Evolutionary conservation across 1,139 yeast species (phyloP).

Genomic region (Lodderomyces oxycetoniae): DNA sequence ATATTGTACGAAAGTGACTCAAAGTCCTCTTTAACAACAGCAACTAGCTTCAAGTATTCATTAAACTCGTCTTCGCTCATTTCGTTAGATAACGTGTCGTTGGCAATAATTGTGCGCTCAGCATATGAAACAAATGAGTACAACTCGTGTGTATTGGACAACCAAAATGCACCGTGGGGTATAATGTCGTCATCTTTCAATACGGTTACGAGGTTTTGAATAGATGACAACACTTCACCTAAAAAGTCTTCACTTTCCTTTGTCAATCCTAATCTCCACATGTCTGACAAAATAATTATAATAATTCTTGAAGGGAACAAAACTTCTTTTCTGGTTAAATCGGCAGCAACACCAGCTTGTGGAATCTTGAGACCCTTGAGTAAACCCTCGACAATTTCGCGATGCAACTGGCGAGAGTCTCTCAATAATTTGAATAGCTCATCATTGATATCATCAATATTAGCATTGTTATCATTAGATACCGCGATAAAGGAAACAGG

Average conservation of each 20-base stretch:
- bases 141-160: conserved; percentile 92
- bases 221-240: conserved; percentile 84
- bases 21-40: conserved; percentile 90
- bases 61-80: conserved; percentile 89
- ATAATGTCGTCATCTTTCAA: conserved; percentile 83
- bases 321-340: conserved; percentile 83
- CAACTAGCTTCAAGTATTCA: conserved; percentile 84
- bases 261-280: conserved; percentile 97
- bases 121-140: conserved; percentile 94
- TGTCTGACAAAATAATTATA: conserved; percentile 86
- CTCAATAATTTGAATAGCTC: conserved; percentile 70
- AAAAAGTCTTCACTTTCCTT: conserved; percentile 87
- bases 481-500: conserved; percentile 61
- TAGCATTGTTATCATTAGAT: conserved; percentile 51
- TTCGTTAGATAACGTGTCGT: conserved; percentile 72
- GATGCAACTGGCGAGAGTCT: conserved; percentile 73
- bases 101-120: conserved; percentile 80
- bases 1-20: conserved; percentile 91
- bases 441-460: conserved; percentile 65
- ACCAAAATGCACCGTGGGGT: conserved; percentile 96
- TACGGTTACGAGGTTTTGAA: conserved; percentile 70
- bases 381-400: conserved; percentile 84
- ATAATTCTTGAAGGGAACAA: conserved; percentile 95
- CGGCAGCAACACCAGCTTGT: conserved; percentile 75
- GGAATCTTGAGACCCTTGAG: conserved; percentile 88